Evolutionary conservation across 352 stramenopile genomes (phyloP), one percentile per base, ranked within the genome.

Genomic region (Pythium apleroticum): DNA sequence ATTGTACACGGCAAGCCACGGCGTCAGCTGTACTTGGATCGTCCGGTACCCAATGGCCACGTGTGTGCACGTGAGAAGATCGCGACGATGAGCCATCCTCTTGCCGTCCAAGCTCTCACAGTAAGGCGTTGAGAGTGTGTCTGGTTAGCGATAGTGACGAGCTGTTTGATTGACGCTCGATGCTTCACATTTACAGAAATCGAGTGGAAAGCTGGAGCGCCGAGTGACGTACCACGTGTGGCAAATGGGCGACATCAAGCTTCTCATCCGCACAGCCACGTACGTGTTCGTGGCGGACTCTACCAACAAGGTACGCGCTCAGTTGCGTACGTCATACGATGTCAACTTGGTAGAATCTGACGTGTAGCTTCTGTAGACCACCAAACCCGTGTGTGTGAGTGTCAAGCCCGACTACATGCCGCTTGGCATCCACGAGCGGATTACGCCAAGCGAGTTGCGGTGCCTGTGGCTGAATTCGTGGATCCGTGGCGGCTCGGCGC

Each of bases 401-500:
- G 72, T 89, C 28, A 95, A 93, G 50, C 69, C 82, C 9, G 85
- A 95, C 62, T 82, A 88, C 30, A 70, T 75, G 22, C 66, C 72
- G 10, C 60, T 88, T 0, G 70, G 71, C n/a, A 20, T 88, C 8
- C 63, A 77, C 17, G 87, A 95, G 55, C 75, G 80, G 61, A 57
- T 94, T 22, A 86, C 81, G 17, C 64, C 64, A 1, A 86, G 77
- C 53, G 87, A 95, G 54, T 66, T 77, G 39, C 77, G 77, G 19
- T 72, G 73, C 1, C 80, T 91, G 50, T 92, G 85, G 84, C 60
- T 95, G 1, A 80, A 94, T 65, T 86, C 85, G 5, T 95, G 87
- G 87, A 66, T 95, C 15, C 80, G 85, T 10, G 85, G 87, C n/a
- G 73, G 76, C 15, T 77, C 82, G 0, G 59, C 62, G 7, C 56